A percentile compares a stretch with the other conserved stretches of the same genome.
Conservation (phyloP, 805 yeast genomes). For the Yamadazyma scolyti region DNA sequence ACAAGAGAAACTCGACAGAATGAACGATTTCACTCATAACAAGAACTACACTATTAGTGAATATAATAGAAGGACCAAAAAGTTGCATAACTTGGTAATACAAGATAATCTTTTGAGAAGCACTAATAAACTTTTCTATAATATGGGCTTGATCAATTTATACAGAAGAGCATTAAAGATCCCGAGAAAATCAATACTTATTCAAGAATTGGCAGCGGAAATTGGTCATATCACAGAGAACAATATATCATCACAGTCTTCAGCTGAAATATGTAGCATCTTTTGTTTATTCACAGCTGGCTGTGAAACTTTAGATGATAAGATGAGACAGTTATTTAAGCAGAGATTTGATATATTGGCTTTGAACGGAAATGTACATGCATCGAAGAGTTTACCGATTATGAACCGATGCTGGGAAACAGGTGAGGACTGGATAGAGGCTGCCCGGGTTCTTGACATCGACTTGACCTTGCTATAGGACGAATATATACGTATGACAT, state of each 20-base stretch:
- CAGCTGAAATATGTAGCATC: conserved; percentile 54
- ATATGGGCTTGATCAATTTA: conserved; percentile 52
- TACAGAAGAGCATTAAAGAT: conserved; percentile 52
- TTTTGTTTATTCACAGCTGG: conserved; percentile 58
- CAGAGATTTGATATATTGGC: conserved; percentile 40
- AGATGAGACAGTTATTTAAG: conserved; percentile 31
- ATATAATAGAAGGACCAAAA: conserved; percentile 2
- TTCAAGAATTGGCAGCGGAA: conserved; percentile 45
- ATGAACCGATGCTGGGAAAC: conserved; percentile 54
- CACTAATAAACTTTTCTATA: conserved; percentile 51
- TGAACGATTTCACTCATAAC: conserved; percentile 10
- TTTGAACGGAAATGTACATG: conserved; percentile 40
- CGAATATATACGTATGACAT: background rate
- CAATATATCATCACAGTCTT: conserved; percentile 41
- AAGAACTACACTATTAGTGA: conserved; percentile 1
- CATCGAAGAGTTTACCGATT: conserved; percentile 42
- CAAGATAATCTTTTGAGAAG: conserved; percentile 37
- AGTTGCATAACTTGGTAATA: conserved; percentile 16
- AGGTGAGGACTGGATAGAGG: conserved; percentile 49
- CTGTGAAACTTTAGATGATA: conserved; percentile 46
- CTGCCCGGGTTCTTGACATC: conserved; percentile 38
- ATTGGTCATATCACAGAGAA: conserved; percentile 34
- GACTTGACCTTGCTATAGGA: conserved; percentile 30
- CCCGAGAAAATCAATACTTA: conserved; percentile 41
- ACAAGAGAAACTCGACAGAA: conserved; percentile 17